These are phyloP conservation scores for Echinosophora koreensis DNA, from an alignment of 306 rosid genomes.

Conservation along the genomic window DNA sequence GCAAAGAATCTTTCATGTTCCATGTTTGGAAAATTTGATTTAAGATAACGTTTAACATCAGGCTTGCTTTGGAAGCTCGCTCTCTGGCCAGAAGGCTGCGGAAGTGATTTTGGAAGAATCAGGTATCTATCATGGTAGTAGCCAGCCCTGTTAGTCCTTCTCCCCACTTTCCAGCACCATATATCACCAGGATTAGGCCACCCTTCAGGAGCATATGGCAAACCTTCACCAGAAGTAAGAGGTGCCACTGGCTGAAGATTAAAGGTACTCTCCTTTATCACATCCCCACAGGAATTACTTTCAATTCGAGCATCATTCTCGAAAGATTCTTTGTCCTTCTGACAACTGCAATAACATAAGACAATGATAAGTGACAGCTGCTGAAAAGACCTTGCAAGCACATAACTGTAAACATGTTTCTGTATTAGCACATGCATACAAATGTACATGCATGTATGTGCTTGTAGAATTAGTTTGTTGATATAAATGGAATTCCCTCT, in stretches of 20 bases:
- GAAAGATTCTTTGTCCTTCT: conserved; percentile 37
- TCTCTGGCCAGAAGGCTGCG: conserved; percentile 4
- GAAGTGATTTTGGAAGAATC: conserved; percentile 60
- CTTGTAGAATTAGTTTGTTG: not conserved
- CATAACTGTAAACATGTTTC: not conserved
- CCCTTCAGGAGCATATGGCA: conserved; percentile 77
- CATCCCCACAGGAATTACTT: conserved; percentile 37
- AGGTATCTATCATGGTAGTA: conserved; percentile 62
- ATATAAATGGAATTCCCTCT: conserved; percentile 6
- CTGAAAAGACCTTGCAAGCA: not conserved
- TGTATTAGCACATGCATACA: not conserved
- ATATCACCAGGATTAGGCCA: conserved; percentile 79
- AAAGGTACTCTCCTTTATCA: conserved; percentile 43
- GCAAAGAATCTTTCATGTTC: conserved; percentile 61
- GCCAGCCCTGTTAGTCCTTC: conserved; percentile 57
- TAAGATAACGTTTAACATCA: conserved; percentile 57
- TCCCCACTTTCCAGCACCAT: conserved; percentile 77
- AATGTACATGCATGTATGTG: not conserved
- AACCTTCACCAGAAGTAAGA: conserved; percentile 65
- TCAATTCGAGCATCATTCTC: conserved; percentile 48
- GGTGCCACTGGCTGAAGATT: conserved; percentile 55
- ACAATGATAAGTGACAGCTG: not conserved
- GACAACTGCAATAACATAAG: conserved; percentile 3
- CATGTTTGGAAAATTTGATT: conserved; percentile 53
- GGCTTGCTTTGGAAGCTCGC: conserved; percentile 58